phyloP scores from a whole-genome alignment of 2,329 filamentous ascomycete genomes.

The Alternaria triticina region DNA sequence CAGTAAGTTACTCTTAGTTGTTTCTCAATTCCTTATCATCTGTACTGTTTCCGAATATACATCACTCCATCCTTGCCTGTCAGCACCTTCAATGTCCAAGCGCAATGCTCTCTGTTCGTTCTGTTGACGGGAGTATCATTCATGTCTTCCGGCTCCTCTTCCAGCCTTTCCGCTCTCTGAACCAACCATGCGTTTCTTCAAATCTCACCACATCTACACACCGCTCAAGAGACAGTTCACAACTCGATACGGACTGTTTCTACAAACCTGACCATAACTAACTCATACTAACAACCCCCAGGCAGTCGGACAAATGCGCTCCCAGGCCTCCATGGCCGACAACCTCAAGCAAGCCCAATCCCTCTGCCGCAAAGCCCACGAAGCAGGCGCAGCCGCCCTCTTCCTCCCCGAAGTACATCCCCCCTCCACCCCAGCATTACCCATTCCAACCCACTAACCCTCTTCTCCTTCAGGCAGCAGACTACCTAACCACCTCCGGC shows the following conservation, averaged over 20 bases:
- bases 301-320: slow-evolving; percentile 91
- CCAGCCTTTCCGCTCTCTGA: too few relatives aligned
- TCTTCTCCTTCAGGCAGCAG: too few relatives aligned
- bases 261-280: neutral
- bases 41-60: neutral
- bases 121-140: too few relatives aligned
- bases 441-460: too few relatives aligned
- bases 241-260: neutral
- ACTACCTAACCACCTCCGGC: slow-evolving; percentile 78
- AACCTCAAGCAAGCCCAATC: slow-evolving; percentile 81
- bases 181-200: too few relatives aligned
- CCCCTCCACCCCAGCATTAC: too few relatives aligned
- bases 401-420: slow-evolving; percentile 80
- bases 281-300: slow-evolving; percentile 45
- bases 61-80: neutral
- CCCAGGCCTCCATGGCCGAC: slow-evolving; percentile 75
- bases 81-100: neutral
- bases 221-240: neutral
- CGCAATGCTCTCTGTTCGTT: too few relatives aligned
- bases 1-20: slow-evolving; percentile 25
- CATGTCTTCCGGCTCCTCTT: too few relatives aligned
- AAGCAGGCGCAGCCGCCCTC: slow-evolving; percentile 79
- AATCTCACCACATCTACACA: neutral
- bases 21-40: neutral
- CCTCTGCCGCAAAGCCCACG: slow-evolving; percentile 74